These are phyloP conservation scores for Eucalyptus tenuipes DNA, from an alignment of 345 rosid genomes.

Conservation along the genomic window DNA sequence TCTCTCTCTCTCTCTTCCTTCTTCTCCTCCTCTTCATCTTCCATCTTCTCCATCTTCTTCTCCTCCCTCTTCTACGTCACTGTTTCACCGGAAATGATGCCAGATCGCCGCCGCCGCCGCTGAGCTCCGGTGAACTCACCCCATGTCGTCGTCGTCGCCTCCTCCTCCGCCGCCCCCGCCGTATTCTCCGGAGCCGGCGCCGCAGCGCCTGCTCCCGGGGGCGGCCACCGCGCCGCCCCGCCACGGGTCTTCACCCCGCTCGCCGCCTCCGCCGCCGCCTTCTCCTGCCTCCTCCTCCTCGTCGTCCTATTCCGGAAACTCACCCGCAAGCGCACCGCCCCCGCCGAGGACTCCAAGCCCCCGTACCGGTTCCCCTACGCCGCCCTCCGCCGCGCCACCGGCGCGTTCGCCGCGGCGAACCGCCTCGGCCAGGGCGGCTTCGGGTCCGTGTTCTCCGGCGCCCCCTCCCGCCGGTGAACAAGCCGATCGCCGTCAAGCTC, in stretches of 20 bases:
- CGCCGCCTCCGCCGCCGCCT: slow-evolving; percentile 21
- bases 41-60: neutral
- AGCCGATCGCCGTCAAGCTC: slow-evolving; percentile 65
- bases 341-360: slow-evolving; percentile 50
- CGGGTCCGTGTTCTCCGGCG: slow-evolving; percentile 76
- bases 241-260: slow-evolving; percentile 15
- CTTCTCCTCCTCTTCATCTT: neutral
- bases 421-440: slow-evolving; percentile 95
- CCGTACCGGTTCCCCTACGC: slow-evolving; percentile 68
- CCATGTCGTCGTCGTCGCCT: neutral
- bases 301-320: slow-evolving; percentile 57
- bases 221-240: neutral
- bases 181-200: slow-evolving; percentile 7
- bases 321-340: slow-evolving; percentile 64
- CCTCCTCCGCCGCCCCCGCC: slow-evolving; percentile 11
- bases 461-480: slow-evolving; percentile 11
- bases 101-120: neutral
- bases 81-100: neutral
- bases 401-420: slow-evolving; percentile 57
- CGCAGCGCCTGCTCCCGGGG: neutral
- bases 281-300: slow-evolving; percentile 24
- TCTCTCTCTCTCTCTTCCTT: neutral
- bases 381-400: slow-evolving; percentile 67
- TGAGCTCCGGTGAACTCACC: neutral
- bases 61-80: neutral